Evolutionary conservation across 192 early-diverging fungal genomes (phyloP).

Genomic region (Coemansia guatemalensis): DNA sequence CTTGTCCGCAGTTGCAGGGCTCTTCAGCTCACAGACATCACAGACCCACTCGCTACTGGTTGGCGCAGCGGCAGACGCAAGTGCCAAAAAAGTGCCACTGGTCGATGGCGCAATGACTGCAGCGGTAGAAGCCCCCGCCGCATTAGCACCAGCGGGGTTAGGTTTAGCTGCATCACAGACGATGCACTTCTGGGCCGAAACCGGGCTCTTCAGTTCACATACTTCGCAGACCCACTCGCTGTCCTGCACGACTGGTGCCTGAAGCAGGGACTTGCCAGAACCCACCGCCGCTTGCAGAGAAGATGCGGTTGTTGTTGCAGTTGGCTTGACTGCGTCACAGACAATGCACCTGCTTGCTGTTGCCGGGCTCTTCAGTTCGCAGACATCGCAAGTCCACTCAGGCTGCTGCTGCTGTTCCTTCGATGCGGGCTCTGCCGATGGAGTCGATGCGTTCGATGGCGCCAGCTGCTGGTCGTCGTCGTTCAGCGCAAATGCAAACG

Average conservation of each 20-base stretch:
- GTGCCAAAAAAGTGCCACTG: neutral
- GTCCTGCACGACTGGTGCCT: constrained; percentile 1
- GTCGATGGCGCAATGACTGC: no score
- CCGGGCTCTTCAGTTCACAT: constrained; percentile 27
- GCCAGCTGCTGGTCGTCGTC: neutral
- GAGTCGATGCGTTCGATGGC: neutral
- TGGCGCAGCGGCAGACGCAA: neutral
- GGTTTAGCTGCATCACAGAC: constrained; percentile 34
- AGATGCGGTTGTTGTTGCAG: neutral
- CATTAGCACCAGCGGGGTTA: neutral
- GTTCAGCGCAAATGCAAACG: constrained; percentile 23
- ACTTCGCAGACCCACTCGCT: constrained; percentile 37
- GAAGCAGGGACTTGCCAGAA: neutral
- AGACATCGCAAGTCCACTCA: constrained; percentile 23
- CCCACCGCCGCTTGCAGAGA: no score
- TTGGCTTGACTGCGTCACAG: constrained; percentile 23
- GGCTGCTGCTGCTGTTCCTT: neutral
- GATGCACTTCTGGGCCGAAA: constrained; percentile 13
- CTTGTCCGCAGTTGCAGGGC: constrained; percentile 10
- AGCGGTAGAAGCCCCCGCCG: no score
- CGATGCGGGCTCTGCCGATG: neutral
- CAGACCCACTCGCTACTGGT: constrained; percentile 25
- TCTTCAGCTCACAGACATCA: constrained; percentile 16
- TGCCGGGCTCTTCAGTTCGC: constrained; percentile 23
- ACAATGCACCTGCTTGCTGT: constrained; percentile 13